Conservation (phyloP, 192 early-diverging fungal species). For the Entomortierella parvispora region DNA sequence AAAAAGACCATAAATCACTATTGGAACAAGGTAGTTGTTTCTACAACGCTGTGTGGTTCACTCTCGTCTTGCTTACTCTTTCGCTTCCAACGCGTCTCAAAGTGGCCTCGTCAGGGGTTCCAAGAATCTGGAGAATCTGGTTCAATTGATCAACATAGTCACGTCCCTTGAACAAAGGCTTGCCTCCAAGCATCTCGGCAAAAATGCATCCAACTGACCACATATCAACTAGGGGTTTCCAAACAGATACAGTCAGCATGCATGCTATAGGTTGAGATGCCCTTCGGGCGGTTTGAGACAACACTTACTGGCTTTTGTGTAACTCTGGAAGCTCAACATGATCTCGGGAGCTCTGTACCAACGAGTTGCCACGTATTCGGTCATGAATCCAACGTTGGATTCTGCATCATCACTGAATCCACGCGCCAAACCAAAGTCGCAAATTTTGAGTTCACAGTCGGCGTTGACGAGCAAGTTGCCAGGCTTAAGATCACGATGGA, state of each 20-base stretch:
- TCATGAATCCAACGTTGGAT: constrained; percentile 93
- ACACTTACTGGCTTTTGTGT: constrained; percentile 94
- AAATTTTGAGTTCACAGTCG: constrained; percentile 99
- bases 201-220: constrained; percentile 99
- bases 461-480: constrained; percentile 97
- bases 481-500: constrained; percentile 97
- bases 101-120: constrained; percentile 94
- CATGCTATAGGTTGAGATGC: no score
- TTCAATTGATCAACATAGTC: constrained; percentile 99
- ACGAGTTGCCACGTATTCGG: constrained; percentile 99
- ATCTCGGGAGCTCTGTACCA: constrained; percentile 99
- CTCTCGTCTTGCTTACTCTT: constrained; percentile 78
- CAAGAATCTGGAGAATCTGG: constrained; percentile 94
- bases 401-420: constrained; percentile 86
- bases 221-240: constrained; percentile 77
- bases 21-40: no score
- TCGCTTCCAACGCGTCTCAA: constrained; percentile 90
- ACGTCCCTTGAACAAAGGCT: constrained; percentile 95
- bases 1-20: no score
- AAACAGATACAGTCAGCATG: no score
- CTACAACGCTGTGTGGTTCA: not conserved
- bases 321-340: constrained; percentile 96
- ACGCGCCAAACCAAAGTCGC: constrained; percentile 98
- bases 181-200: constrained; percentile 93
- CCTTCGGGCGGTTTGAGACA: not conserved